Conservation (phyloP, 2,329 filamentous ascomycete genomes). For the Talaromyces islandicus region DNA sequence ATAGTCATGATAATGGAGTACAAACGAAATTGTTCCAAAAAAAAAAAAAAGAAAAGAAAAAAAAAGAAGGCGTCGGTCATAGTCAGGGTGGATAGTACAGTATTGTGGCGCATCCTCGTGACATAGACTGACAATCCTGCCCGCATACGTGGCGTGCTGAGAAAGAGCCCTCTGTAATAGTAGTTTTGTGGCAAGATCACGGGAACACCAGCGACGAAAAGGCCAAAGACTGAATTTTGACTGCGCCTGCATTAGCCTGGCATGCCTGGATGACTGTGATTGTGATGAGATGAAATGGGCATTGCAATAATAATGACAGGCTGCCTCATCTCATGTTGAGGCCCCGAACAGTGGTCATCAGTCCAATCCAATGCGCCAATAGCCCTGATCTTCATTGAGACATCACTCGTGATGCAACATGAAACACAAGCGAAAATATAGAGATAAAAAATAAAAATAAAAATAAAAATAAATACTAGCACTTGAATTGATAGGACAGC, state of each 20-base stretch:
- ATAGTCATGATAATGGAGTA: background rate
- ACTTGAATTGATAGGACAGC: background rate
- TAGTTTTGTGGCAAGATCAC: background rate
- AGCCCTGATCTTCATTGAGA: background rate
- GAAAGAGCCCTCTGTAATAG: background rate
- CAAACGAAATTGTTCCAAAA: too few species aligned
- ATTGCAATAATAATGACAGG: background rate
- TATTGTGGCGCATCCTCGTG: background rate
- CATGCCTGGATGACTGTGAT: background rate
- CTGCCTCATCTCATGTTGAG: too few species aligned
- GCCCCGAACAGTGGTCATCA: too few species aligned
- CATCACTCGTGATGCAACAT: background rate
- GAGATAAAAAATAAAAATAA: too few species aligned
- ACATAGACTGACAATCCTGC: background rate
- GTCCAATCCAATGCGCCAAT: background rate
- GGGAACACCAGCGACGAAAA: background rate
- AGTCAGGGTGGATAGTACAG: too few species aligned
- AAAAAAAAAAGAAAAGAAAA: too few species aligned
- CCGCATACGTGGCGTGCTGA: background rate
- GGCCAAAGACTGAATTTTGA: background rate
- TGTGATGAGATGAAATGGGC: background rate
- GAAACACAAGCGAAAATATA: background rate
- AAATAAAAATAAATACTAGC: background rate
- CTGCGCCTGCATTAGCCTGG: background rate
- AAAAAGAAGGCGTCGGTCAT: too few species aligned